Base-by-base conservation (phyloP, 805 yeast genomes). In the Candida michaelii region DNA sequence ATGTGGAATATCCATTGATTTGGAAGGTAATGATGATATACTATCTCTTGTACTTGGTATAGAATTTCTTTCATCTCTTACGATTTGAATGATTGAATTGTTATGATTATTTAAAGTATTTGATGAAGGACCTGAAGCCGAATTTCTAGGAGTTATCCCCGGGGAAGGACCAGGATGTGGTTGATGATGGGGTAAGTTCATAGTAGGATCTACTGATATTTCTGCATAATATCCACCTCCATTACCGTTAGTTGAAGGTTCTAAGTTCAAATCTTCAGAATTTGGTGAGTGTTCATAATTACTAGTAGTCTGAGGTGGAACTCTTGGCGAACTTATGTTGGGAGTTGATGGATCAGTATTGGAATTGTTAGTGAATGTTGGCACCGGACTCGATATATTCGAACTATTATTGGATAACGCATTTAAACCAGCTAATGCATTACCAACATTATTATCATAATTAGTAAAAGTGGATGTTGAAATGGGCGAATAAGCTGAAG, bases 1-100 rank as follows among this genome's bases (percentile, higher is more conserved):
- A 50, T 70, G 76, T 1, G 76, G 76, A 8, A 70, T 70, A 48
- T 70, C 65, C 76, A 70, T 70, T 13, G 68, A 62, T 49, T 70
- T 70, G 13, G 72, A 66, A 7, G 76, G 76, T 23, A 70, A 57
- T 4, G 71, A 65, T 44, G 66, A 63, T 9, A 70, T 68, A 21
- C 72, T 66, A 31, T 65, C 73, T 45, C 74, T 54, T 18, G 57
- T 41, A 38, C 64, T 59, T 18, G 62, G 54, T 11, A 69, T 53
- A 6, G 68, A 62, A 41, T 49, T 59, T 31, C 73, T 55, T 43
- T 70, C 74, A 42, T 69, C 73, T 24, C 65, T 58, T 4, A 59
- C 63, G 27, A 68, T 68, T 50, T 69, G 74, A 40, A 70, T 66
- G 38, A 70, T 64, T 27, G 67, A 62, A 49, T 70, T 70, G 45